phyloP scores from a whole-genome alignment of 805 yeast species.

The Candida germanica region DNA sequence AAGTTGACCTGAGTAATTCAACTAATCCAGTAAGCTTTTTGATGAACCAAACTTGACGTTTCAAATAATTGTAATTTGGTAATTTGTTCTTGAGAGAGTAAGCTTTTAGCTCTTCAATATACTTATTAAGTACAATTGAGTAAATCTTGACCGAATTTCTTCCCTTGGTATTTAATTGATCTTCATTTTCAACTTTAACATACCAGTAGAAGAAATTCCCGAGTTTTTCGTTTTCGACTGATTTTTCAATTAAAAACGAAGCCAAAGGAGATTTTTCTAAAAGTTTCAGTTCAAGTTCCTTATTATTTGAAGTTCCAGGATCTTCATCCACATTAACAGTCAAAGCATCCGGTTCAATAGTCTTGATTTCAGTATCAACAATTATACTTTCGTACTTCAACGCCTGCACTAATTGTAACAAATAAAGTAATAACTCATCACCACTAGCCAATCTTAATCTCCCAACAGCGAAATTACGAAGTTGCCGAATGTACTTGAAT shows the following conservation, averaged over 20 bases:
- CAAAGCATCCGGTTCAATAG: conserved; percentile 2
- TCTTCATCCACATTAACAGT: conserved; percentile 3
- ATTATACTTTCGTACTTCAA: conserved; percentile 66
- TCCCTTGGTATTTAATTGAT: conserved; percentile 30
- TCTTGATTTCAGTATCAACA: conserved; percentile 11
- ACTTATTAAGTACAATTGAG: conserved; percentile 35
- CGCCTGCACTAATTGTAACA: conserved; percentile 89
- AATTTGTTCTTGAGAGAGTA: conserved; percentile 25
- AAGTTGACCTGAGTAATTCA: conserved; percentile 50
- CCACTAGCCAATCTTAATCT: conserved; percentile 75
- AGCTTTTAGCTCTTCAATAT: conserved; percentile 35
- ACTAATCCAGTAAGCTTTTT: conserved; percentile 64
- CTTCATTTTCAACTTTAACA: conserved; percentile 82
- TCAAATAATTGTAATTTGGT: conserved; percentile 39
- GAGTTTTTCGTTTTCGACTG: conserved; percentile 59
- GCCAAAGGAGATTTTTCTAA: conserved; percentile 59
- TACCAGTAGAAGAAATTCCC: conserved; percentile 92
- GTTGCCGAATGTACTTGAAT: conserved; percentile 39
- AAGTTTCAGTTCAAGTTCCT: conserved; percentile 14
- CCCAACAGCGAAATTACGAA: conserved; percentile 85
- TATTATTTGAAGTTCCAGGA: conserved; percentile 1
- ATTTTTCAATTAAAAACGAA: conserved; percentile 69
- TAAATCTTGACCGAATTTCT: conserved; percentile 24
- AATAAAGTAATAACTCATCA: conserved; percentile 73
- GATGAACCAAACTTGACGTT: conserved; percentile 68